phyloP scores from a whole-genome alignment of 148 eudicot genomes.

The Fagopyrum esculentum region DNA sequence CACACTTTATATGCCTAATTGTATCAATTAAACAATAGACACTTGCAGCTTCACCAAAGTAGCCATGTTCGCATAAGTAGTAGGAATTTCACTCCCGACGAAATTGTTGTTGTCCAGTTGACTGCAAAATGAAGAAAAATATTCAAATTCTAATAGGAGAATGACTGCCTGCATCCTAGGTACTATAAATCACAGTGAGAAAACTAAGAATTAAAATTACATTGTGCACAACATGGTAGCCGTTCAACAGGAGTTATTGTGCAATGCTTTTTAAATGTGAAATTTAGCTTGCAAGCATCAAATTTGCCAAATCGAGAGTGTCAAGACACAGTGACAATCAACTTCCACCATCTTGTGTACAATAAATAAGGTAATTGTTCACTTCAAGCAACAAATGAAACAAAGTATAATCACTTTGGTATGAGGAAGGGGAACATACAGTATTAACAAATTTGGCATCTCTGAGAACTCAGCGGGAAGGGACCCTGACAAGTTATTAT shows the following conservation, averaged over 20 bases:
- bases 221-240: too few species aligned
- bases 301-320: too few species aligned
- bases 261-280: too few species aligned
- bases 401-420: background rate
- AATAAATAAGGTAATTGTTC: background rate
- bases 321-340: too few species aligned
- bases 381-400: background rate
- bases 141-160: background rate
- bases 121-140: constrained; percentile 24
- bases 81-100: constrained; percentile 35
- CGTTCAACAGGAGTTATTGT: too few species aligned
- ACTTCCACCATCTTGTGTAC: too few species aligned
- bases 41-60: constrained; percentile 41
- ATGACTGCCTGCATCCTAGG: background rate
- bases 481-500: constrained; percentile 66
- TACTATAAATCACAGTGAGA: too few species aligned
- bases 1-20: background rate
- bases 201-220: too few species aligned
- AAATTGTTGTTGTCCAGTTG: constrained; percentile 61
- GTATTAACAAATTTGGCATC: constrained; percentile 41
- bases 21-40: background rate
- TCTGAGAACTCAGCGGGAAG: constrained; percentile 60
- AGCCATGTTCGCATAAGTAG: constrained; percentile 34
- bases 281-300: too few species aligned
- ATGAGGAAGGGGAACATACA: constrained; percentile 38